Evolutionary conservation across 495 filamentous ascomycete species (phyloP), one percentile per base, ranked within the genome.

Genomic region (Acidiella bohemica): DNA sequence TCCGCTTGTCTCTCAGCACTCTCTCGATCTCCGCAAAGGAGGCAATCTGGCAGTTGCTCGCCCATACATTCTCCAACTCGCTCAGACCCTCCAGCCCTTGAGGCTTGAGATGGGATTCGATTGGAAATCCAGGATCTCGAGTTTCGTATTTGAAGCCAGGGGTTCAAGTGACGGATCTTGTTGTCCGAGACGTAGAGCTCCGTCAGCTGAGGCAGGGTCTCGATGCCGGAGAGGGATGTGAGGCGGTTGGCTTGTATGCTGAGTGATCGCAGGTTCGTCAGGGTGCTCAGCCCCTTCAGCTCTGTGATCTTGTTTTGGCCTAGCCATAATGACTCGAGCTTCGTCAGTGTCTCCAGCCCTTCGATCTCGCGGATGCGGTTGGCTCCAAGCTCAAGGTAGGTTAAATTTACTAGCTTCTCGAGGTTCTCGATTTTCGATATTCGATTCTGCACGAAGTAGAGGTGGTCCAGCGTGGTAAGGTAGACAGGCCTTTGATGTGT

Each of bases 111-210:
- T 74, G 47, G 76, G 74, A 63, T 99, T 99, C 59, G 82, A 87
- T 40, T 81, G 87, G 46, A 99, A 75, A 53, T 99, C 90, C 23
- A 99, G 61, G 17, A 87, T 73, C 25, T 76, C 75, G 32, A 99
- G 72, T n/a, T 52, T 50, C 7, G 54, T 42, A 61, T 80, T 85
- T 26, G 65, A 52, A 25, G 85, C 78, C 13, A 97, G 65, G 85
- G 86, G 2, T 71, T 68, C 14, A 97, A 73, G 11, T 73, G 69
- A 21, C 77, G 79, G 29, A 99, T 66, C n/a, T 74, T 74, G 58
- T 99, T 99, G 66, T 99, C 84, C n/a, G 88, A 93, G 55, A 96
- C 80, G 66, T 99, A 93, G 33, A 99, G 70, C 58, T 99, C 90
- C 65, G 95, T 84, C 4, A 99, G 77, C 32, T 78, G 72, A n/a